Evolutionary conservation across 805 yeast genomes (phyloP).

Genomic region (Candida maesae): DNA sequence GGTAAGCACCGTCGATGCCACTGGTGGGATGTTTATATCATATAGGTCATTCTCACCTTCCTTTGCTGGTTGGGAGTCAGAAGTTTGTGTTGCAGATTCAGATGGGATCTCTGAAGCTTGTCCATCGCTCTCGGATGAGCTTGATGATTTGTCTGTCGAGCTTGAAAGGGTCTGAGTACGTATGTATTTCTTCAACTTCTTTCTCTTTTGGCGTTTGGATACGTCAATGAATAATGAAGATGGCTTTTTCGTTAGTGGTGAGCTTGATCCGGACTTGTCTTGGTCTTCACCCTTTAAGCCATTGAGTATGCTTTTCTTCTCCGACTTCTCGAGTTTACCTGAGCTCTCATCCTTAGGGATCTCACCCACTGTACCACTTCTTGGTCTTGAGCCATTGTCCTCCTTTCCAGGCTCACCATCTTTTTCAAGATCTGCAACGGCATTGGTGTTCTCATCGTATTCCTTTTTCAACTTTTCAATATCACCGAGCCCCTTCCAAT

Average conservation of each 20-base stretch:
- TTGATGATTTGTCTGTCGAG: background rate
- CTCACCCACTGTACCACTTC: constrained; percentile 17
- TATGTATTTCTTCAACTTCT: constrained; percentile 19
- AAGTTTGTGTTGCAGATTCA: no score
- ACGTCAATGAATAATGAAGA: constrained; percentile 6
- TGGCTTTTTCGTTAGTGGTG: constrained; percentile 2
- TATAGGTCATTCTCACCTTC: constrained; percentile 12
- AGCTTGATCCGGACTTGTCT: background rate
- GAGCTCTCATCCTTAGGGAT: constrained; percentile 15
- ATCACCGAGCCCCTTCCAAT: constrained; percentile 69
- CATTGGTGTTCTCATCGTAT: constrained; percentile 14
- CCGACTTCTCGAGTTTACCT: no score
- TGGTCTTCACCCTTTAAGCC: background rate
- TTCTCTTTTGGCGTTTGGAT: constrained; percentile 7
- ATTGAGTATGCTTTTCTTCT: no score
- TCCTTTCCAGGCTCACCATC: constrained; percentile 1
- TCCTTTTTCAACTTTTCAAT: constrained; percentile 34
- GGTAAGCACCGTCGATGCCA: constrained; percentile 72
- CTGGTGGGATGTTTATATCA: constrained; percentile 51
- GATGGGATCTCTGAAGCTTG: no score
- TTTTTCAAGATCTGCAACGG: constrained; percentile 2
- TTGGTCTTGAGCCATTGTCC: constrained; percentile 20
- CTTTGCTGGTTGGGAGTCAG: background rate
- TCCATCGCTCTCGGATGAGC: no score
- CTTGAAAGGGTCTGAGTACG: constrained; percentile 23